Base-by-base conservation (phyloP, 352 stramenopile species). In the Globisporangium sylvaticum region DNA sequence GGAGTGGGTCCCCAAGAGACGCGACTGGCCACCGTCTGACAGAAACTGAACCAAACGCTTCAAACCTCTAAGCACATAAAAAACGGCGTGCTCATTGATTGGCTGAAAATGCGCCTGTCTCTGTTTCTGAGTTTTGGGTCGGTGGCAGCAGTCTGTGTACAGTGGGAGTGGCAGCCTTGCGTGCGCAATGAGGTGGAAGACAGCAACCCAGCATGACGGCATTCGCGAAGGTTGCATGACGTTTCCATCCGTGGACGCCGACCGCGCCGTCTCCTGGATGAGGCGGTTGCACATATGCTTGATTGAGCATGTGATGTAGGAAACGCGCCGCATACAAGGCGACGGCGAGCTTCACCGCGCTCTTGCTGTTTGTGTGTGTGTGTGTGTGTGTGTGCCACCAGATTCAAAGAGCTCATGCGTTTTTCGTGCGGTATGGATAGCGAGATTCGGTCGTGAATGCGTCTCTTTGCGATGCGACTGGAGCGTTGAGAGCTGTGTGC, bases 101-200 rank as follows among this genome's bases (percentile, higher is more conserved):
- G 54, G 54, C 9, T 59, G 54, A 61, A 60, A 60, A 22, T 32
- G 1, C 29, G 44, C 10, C 55, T 61, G 55, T 48, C 9, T 61
- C 31, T 20, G 55, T 48, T 48, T 61, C 55, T 61, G 55, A 61
- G 55, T 61, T 10, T 29, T 4, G 10, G 10, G 55, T 9, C n/a
- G 31, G 55, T 44, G 55, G 55, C 55, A 61, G n/a, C 31, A 61
- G 31, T n/a, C n/a, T 46, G n/a, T 6, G 1, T 14, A 20, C 29
- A 61, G 55, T 31, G 8, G 18, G 54, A 44, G 54, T 29, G 1
- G 29, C 53, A 10, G 14, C 18, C 53, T 58, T 58, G 53, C 53
- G 27, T 58, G 53, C 27, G 5, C 7, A 27, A 25, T 7, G 4
- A 25, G 53, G 7, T 58, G 27, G 53, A 58, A 58, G 27, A 20